These are phyloP conservation scores for Gossypium stocksii DNA, from an alignment of 345 rosid species.

Conservation along the genomic window DNA sequence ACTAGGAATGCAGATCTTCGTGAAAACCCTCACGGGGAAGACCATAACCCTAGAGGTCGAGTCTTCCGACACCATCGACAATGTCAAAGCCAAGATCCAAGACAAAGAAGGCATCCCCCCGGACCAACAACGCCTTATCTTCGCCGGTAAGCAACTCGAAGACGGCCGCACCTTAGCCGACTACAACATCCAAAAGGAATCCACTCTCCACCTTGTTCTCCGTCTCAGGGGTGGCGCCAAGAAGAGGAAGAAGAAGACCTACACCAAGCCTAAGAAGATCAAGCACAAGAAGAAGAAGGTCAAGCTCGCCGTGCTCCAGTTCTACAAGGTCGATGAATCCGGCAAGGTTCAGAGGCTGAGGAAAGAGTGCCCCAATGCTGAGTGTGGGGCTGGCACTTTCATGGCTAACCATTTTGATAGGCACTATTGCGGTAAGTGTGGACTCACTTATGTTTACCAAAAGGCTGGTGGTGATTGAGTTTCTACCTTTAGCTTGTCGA, in stretches of 20 bases:
- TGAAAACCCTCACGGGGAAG: constrained; percentile 65
- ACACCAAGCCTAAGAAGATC: constrained; percentile 9
- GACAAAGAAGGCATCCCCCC: constrained; percentile 66
- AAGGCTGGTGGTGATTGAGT: not conserved
- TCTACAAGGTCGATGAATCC: constrained; percentile 5
- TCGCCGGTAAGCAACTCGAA: constrained; percentile 52
- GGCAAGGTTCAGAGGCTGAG: constrained; percentile 10
- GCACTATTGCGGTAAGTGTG: constrained; percentile 7
- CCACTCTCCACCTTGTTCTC: constrained; percentile 1
- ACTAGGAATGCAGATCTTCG: constrained; percentile 56
- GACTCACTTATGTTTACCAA: constrained; percentile 2
- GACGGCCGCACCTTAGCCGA: constrained; percentile 52
- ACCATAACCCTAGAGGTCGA: constrained; percentile 73
- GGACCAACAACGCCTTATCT: constrained; percentile 49
- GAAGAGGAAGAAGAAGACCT: constrained; percentile 10
- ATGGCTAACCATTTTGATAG: constrained; percentile 8
- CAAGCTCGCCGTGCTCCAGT: constrained; percentile 10
- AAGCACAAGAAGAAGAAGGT: constrained; percentile 11
- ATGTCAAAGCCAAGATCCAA: constrained; percentile 72
- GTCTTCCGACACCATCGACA: constrained; percentile 65
- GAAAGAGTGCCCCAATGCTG: constrained; percentile 4
- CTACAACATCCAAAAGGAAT: constrained; percentile 41
- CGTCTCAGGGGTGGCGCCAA: constrained; percentile 6
- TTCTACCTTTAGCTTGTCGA: not conserved
- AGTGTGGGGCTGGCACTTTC: constrained; percentile 4